Base-by-base conservation (phyloP, 352 stramenopile species). In the Phytophthora quininea region DNA sequence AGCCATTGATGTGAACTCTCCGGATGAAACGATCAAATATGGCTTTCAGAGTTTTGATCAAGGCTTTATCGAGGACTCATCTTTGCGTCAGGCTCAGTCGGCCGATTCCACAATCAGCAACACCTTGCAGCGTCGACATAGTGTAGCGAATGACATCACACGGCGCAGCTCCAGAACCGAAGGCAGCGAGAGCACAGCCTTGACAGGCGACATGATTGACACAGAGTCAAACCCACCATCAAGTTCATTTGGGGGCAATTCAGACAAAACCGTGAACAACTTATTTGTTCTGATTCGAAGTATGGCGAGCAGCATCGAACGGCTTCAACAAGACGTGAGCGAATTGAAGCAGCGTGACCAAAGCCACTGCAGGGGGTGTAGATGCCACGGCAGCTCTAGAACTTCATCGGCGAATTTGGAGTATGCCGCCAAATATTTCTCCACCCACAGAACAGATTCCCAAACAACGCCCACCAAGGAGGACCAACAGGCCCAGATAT, bases 21-120 rank as follows among this genome's bases (percentile, higher is more conserved):
- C 55, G 2, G 57, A 71, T 10, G 57, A 58, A 12, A 51, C 64
- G 1, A 67, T 71, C 43, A 71, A 67, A 43, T 71, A 58, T 24
- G 64, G 64, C 1, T 71, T 71, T 37, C 56, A 71, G 32, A 61
- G 27, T 29, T 56, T 58, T n/a, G 51, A 62, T 2, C 40, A 54
- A 27, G 24, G 43, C 1, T 56, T 67, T 33, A 14, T 61, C 3
- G 49, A 58, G 15, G 58, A 52, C n/a, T 24, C 30, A 24, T 42
- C 38, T 9, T 24, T 67, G 15, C 43, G 59, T 4, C 42, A 19
- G 35, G 14, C 32, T 0, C 47, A 67, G 29, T 60, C 32, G 3
- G 54, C 45, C 0, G 42, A 19, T 4, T 14, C 54, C 8, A 61
- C 54, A 29, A 61, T 67, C 43, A 54, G 33, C 1, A 45, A 61